Evolutionary conservation across 2,329 filamentous ascomycete genomes (phyloP).

Genomic region (Calonectria multiphialidica): DNA sequence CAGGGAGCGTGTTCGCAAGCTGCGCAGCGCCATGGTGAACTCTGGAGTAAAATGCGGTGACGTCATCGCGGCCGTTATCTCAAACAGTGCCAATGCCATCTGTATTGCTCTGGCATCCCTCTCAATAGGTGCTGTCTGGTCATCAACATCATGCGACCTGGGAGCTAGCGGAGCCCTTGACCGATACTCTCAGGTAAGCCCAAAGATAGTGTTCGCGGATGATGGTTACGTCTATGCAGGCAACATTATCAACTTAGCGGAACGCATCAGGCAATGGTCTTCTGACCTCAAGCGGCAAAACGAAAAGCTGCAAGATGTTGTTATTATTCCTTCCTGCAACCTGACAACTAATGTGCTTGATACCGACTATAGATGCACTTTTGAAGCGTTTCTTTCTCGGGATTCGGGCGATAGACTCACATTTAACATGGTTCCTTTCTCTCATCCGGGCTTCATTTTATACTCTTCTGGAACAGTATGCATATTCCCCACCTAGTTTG

Average conservation of each 20-base stretch:
- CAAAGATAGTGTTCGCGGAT: slow-evolving; percentile 23
- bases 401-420: background rate
- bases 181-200: slow-evolving; percentile 16
- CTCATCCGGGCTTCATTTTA: slow-evolving; percentile 24
- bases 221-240: slow-evolving; percentile 19
- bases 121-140: slow-evolving; percentile 20
- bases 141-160: slow-evolving; percentile 18
- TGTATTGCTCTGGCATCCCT: slow-evolving; percentile 5
- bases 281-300: background rate
- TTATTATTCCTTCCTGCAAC: slow-evolving; percentile 3
- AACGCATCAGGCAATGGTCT: slow-evolving; percentile 16
- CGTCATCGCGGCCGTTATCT: slow-evolving; percentile 19
- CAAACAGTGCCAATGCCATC: slow-evolving; percentile 24
- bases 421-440: slow-evolving; percentile 19
- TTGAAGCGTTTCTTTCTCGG: background rate
- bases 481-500: background rate
- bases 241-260: background rate
- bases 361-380: background rate
- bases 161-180: slow-evolving; percentile 12
- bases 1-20: background rate
- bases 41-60: slow-evolving; percentile 3
- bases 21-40: background rate
- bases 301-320: background rate
- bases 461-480: slow-evolving; percentile 21
- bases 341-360: background rate